Percentiles rank a stretch among this genome's conserved stretches.
These are phyloP conservation scores for Talaromyces marneffei DNA, from an alignment of 2,329 filamentous ascomycete species.

Conservation along the genomic window DNA sequence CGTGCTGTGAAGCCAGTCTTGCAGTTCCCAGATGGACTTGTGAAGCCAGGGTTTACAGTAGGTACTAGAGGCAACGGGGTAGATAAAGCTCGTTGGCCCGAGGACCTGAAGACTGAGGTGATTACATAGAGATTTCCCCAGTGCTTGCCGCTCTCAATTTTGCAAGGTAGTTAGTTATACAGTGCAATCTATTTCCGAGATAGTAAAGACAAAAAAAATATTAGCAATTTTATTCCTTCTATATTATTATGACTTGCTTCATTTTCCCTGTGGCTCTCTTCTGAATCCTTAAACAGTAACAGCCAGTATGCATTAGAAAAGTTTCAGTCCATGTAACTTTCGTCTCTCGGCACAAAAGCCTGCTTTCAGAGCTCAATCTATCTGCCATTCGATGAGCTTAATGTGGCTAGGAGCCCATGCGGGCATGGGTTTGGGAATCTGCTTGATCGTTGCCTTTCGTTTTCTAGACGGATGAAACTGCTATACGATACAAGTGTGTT, in stretches of 20 bases:
- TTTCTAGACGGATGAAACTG: not conserved
- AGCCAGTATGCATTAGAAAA: not conserved
- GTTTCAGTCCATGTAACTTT: not conserved
- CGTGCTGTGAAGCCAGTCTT: conserved; percentile 41
- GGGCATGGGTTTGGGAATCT: not conserved
- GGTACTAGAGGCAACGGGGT: conserved; percentile 48
- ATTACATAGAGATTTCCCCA: not conserved
- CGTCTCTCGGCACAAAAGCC: not conserved
- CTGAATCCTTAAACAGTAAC: conserved; percentile 7
- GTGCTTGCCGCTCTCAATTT: not conserved
- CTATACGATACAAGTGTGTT: not conserved
- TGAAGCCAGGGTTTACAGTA: conserved; percentile 44
- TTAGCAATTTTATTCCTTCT: not conserved
- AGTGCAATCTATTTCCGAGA: not conserved
- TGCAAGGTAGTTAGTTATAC: not conserved
- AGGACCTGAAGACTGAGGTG: conserved; percentile 24
- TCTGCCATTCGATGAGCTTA: not conserved
- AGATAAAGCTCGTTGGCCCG: conserved; percentile 46
- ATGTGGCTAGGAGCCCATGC: not conserved
- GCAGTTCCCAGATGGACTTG: conserved; percentile 32
- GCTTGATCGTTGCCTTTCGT: not conserved
- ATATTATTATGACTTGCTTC: not conserved
- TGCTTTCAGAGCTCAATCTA: not conserved
- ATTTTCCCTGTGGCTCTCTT: not conserved
- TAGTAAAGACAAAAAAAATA: not conserved